phyloP scores from a whole-genome alignment of 371 early-diverging fungal species.

The Apophysomyces elegans region DNA sequence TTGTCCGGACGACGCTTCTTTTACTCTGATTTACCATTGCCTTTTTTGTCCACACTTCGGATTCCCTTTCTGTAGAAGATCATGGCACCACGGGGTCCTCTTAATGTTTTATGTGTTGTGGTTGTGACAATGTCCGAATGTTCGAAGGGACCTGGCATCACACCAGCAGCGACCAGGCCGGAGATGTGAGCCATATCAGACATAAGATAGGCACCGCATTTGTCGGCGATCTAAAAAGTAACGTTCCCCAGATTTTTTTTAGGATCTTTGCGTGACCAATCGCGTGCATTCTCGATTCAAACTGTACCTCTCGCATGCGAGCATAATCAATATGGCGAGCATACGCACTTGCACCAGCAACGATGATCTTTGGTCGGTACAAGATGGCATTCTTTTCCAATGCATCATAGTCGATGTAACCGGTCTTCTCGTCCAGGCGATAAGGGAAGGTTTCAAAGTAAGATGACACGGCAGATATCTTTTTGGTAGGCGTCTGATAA shows the following conservation, averaged over 20 bases:
- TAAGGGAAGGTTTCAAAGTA: conserved; percentile 99
- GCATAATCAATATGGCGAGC: conserved; percentile 96
- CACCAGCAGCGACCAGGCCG: conserved; percentile 90
- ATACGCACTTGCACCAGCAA: conserved; percentile 99
- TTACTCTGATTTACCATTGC: conserved; percentile 53
- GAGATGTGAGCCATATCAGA: conserved; percentile 99
- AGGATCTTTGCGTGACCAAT: neutral
- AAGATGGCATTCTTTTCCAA: conserved; percentile 85
- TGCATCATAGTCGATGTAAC: conserved; percentile 94
- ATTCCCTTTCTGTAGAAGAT: conserved; percentile 98
- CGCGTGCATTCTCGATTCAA: neutral
- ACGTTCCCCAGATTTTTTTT: conserved; percentile 3
- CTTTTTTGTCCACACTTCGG: conserved; percentile 83
- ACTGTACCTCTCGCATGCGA: conserved; percentile 76
- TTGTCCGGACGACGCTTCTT: neutral
- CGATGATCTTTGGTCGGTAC: conserved; percentile 96
- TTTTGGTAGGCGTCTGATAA: conserved; percentile 97
- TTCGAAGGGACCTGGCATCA: conserved; percentile 91
- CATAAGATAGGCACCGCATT: conserved; percentile 91
- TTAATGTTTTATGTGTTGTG: conserved; percentile 98
- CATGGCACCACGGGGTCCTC: conserved; percentile 99
- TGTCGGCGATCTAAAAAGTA: conserved; percentile 75
- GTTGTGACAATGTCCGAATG: conserved; percentile 99
- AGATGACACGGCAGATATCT: conserved; percentile 96
- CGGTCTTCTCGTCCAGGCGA: conserved; percentile 88